Percentiles rank a stretch among this genome's conserved stretches.
Evolutionary conservation across 2,329 filamentous ascomycete species (phyloP).

Genomic region (Pestalotiopsis sp.): DNA sequence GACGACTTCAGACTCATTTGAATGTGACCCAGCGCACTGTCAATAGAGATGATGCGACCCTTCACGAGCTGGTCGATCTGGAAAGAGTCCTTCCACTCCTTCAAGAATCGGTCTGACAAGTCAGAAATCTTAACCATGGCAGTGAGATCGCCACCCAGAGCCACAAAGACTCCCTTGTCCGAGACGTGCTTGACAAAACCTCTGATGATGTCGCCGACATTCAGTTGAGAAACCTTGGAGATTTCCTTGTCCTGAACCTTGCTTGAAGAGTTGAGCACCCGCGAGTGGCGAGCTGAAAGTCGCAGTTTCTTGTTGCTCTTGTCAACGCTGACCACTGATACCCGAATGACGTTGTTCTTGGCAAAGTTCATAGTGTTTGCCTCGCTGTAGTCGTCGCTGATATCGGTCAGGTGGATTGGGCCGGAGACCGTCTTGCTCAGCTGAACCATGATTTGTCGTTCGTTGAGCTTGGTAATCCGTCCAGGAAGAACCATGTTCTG

Average conservation of each 20-base stretch:
- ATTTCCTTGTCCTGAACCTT: constrained; percentile 83
- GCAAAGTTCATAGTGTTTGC: constrained; percentile 75
- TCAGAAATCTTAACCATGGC: constrained; percentile 86
- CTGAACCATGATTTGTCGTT: constrained; percentile 83
- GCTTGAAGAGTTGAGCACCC: constrained; percentile 83
- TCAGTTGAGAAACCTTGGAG: constrained; percentile 68
- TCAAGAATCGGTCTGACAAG: constrained; percentile 87
- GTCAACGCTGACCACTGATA: constrained; percentile 84
- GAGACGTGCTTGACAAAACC: constrained; percentile 92
- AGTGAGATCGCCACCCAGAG: constrained; percentile 78
- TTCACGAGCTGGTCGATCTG: constrained; percentile 88
- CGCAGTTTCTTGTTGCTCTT: constrained; percentile 80
- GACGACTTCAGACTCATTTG: constrained; percentile 89
- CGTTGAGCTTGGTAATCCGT: constrained; percentile 82
- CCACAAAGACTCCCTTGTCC: constrained; percentile 87
- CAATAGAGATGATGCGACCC: constrained; percentile 78
- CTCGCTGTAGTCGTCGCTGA: constrained; percentile 84
- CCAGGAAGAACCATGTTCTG: constrained; percentile 82
- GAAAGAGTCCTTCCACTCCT: constrained; percentile 93
- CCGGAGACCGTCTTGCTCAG: constrained; percentile 80
- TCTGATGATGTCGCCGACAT: constrained; percentile 77
- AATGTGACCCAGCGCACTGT: constrained; percentile 69
- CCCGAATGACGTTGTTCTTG: constrained; percentile 85
- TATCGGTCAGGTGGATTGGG: constrained; percentile 79
- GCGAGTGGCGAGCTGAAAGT: constrained; percentile 83